These are phyloP conservation scores for Polygonum aviculare DNA, from an alignment of 148 eudicot genomes.

Conservation along the genomic window DNA sequence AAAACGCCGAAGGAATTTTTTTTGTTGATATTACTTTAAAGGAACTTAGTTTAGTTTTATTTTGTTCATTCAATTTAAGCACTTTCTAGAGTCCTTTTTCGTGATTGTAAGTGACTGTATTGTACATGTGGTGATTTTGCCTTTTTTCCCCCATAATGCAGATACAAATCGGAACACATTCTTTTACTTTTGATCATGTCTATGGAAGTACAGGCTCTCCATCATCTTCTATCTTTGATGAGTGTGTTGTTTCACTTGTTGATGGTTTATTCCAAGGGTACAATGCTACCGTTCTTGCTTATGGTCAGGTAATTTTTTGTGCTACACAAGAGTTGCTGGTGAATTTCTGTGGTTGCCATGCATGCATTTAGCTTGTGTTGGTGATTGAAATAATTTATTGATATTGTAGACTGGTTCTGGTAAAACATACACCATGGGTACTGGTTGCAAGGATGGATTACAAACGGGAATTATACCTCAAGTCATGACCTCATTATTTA, in stretches of 20 bases:
- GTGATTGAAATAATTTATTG: slow-evolving; percentile 11
- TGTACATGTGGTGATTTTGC: neutral
- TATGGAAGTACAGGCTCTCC: slow-evolving; percentile 82
- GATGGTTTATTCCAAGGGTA: slow-evolving; percentile 98
- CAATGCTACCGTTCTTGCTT: slow-evolving; percentile 97
- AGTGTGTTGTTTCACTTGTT: slow-evolving; percentile 87
- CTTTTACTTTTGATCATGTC: slow-evolving; percentile 94
- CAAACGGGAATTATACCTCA: slow-evolving; percentile 79
- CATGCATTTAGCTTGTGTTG: neutral
- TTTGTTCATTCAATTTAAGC: neutral
- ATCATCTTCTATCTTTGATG: slow-evolving; percentile 74
- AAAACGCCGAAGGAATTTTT: neutral
- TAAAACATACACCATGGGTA: slow-evolving; percentile 97
- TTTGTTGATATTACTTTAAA: neutral
- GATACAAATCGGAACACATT: slow-evolving; percentile 97
- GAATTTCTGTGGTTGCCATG: neutral
- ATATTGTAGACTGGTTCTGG: slow-evolving; percentile 92
- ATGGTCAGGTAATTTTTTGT: slow-evolving; percentile 70
- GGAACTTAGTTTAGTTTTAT: neutral
- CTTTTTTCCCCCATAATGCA: slow-evolving; percentile 19
- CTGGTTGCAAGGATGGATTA: slow-evolving; percentile 69
- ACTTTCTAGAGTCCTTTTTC: neutral
- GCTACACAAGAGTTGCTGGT: neutral
- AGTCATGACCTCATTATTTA: slow-evolving; percentile 73
- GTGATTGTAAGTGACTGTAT: neutral